Evolutionary conservation across 768 basidiomycete genomes (phyloP).

Genomic region (Mycena alexandri): DNA sequence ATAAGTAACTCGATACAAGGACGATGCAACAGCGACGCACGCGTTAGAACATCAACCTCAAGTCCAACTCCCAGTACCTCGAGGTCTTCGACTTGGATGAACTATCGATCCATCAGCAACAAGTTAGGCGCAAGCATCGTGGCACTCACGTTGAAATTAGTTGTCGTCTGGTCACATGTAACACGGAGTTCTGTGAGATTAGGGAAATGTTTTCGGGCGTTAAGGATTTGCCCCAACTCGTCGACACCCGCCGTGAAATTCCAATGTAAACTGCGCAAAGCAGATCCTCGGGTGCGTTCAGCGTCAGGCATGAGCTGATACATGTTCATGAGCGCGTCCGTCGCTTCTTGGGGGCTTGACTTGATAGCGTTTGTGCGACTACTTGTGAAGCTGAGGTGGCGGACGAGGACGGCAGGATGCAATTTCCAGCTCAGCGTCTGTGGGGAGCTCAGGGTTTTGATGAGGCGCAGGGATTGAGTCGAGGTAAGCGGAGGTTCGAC

Average conservation of each 20-base stretch:
- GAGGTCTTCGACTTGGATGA: constrained; percentile 5
- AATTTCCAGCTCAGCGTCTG: constrained; percentile 1
- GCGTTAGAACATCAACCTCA: background rate
- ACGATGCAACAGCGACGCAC: background rate
- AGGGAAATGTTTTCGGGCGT: constrained; percentile 5
- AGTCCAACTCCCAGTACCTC: constrained; percentile 13
- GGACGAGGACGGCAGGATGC: constrained; percentile 6
- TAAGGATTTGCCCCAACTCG: constrained; percentile 2
- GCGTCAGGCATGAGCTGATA: background rate
- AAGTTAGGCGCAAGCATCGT: background rate
- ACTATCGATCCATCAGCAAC: background rate
- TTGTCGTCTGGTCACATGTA: background rate
- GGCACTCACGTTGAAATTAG: constrained; percentile 9
- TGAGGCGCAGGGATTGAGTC: constrained; percentile 2
- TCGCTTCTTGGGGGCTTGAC: background rate
- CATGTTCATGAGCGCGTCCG: background rate
- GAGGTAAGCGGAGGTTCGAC: constrained; percentile 6
- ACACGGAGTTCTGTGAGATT: constrained; percentile 11
- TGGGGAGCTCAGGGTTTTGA: constrained; percentile 13
- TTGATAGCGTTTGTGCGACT: background rate
- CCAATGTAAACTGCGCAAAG: constrained; percentile 23
- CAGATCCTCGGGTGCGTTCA: background rate
- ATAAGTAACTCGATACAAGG: background rate
- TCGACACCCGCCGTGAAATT: constrained; percentile 6
- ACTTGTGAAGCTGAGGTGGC: background rate